Conservation (phyloP, 371 early-diverging fungal genomes). For the Syncephalastrum sp. region DNA sequence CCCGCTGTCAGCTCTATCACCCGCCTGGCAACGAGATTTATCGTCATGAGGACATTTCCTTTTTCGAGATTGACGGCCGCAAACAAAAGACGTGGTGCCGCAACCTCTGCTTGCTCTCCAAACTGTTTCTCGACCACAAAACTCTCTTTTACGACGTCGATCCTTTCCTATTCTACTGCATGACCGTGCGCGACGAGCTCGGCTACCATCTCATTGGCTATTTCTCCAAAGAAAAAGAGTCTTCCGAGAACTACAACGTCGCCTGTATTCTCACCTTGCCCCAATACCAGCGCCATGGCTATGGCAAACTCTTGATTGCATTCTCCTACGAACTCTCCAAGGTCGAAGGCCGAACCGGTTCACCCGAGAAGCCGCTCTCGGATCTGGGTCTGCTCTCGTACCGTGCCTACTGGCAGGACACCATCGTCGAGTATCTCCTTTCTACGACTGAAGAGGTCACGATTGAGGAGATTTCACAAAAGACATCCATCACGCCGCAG, state of each 20-base stretch:
- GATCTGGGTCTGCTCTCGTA: conserved; percentile 98
- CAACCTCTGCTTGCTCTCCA: conserved; percentile 94
- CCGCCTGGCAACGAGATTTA: conserved; percentile 99
- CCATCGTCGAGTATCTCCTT: conserved; percentile 63
- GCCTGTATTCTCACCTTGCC: conserved; percentile 99
- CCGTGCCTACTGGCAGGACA: conserved; percentile 95
- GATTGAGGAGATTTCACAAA: conserved; percentile 81
- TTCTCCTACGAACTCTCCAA: conserved; percentile 98
- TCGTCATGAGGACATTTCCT: conserved; percentile 73
- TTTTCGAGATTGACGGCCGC: conserved; percentile 94
- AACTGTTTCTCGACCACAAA: conserved; percentile 98
- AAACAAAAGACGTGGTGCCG: conserved; percentile 93
- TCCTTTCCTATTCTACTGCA: conserved; percentile 97
- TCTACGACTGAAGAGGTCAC: conserved; percentile 53
- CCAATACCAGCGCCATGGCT: conserved; percentile 97
- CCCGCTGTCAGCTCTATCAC: conserved; percentile 82
- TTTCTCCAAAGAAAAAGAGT: conserved; percentile 99
- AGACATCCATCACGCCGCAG: conserved; percentile 88
- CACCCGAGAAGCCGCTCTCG: conserved; percentile 99
- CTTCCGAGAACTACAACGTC: conserved; percentile 96
- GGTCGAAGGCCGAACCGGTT: conserved; percentile 92
- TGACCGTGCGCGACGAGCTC: conserved; percentile 73
- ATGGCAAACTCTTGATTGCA: conserved; percentile 95
- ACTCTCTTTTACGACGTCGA: conserved; percentile 99
- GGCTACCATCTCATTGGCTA: conserved; percentile 96